Percentiles rank a stretch among this genome's conserved stretches.
phyloP scores from a whole-genome alignment of 768 basidiomycete species.

The Auriscalpium microsporum region DNA sequence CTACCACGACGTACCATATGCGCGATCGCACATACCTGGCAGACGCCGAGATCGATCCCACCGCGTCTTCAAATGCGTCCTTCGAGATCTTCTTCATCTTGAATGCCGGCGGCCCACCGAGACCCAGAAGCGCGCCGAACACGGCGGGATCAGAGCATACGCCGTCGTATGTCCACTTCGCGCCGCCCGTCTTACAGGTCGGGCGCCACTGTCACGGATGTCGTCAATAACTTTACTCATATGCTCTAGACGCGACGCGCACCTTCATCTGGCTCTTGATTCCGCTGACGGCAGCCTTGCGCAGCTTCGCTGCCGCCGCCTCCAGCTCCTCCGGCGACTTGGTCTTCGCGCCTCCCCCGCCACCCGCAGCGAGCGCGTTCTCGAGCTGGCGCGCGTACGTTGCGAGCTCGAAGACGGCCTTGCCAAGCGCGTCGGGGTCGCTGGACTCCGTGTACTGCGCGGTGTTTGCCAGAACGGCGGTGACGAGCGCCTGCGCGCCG shows the following conservation, averaged over 20 bases:
- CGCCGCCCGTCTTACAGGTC: slow-evolving; percentile 36
- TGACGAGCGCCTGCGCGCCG: slow-evolving; percentile 28
- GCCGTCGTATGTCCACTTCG: slow-evolving; percentile 46
- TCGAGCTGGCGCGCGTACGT: slow-evolving; percentile 27
- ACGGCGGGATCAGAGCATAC: slow-evolving; percentile 39
- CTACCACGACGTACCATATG: slow-evolving; percentile 27
- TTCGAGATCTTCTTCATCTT: slow-evolving; percentile 39
- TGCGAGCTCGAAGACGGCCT: slow-evolving; percentile 24
- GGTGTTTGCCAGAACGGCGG: slow-evolving; percentile 30
- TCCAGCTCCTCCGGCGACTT: slow-evolving; percentile 32
- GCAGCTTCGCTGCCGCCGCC: slow-evolving; percentile 36
- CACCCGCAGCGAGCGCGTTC: slow-evolving; percentile 7
- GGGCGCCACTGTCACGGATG: slow-evolving; percentile 38
- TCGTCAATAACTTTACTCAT: background rate
- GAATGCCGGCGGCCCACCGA: slow-evolving; percentile 37
- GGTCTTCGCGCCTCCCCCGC: background rate
- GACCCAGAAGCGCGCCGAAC: slow-evolving; percentile 37
- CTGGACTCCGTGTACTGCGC: slow-evolving; percentile 29
- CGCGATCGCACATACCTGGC: background rate
- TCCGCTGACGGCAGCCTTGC: slow-evolving; percentile 36
- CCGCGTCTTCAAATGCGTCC: slow-evolving; percentile 25
- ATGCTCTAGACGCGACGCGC: slow-evolving; percentile 7
- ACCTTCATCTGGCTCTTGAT: slow-evolving; percentile 45
- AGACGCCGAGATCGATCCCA: slow-evolving; percentile 21
- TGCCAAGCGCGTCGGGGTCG: slow-evolving; percentile 24